Base-by-base conservation (phyloP, 1,284 basidiomycete genomes). In the Hymenochaete sp. region DNA sequence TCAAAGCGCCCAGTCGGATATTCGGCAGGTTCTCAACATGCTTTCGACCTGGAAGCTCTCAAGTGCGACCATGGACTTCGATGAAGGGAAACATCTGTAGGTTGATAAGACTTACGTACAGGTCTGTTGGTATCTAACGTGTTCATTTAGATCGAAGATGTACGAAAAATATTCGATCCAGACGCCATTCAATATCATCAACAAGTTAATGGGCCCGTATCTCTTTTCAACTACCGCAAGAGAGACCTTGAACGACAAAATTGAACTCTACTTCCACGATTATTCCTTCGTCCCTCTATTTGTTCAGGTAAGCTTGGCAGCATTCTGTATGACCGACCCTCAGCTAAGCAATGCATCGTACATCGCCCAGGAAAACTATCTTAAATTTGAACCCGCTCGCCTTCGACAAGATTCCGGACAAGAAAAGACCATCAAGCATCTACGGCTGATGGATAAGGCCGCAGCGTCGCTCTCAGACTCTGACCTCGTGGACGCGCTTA, bases 21-120 rank as follows among this genome's bases (percentile, higher is more conserved):
- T 98, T 49, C 86, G 95, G 4, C 91, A 95, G 59, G 89, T 98
- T 4, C 69, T 98, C 53, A 98, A 98, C 61, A 98, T 98, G 92
- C 71, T 98, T 4, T 95, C 93, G 8, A 98, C 93, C 0, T 98
- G 91, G 89, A 91, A 83, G 59, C 66, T 93, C 18, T 83, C 83
- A 11, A 79, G 73, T 56, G 61, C 71, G 46, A 72, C 76, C 2
- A 90, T 96, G 82, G 73, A 82, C 54, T 96, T 90, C 62, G 92
- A 98, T 57, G 82, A 97, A 58, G 77, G 90, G 51, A 96, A 97
- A 63, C 62, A 72, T 18, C 67, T 97, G 92, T 96, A 57, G 50
- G 86, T 70, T 13, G 25, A 10, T 10, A 8, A 3, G 22, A 11
- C 7, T 3, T 44, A 21, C 42, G 33, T 25, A 10, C 29, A 21